Base-by-base conservation (phyloP, 1,284 basidiomycete genomes). In the Marasmius oreades region DNA sequence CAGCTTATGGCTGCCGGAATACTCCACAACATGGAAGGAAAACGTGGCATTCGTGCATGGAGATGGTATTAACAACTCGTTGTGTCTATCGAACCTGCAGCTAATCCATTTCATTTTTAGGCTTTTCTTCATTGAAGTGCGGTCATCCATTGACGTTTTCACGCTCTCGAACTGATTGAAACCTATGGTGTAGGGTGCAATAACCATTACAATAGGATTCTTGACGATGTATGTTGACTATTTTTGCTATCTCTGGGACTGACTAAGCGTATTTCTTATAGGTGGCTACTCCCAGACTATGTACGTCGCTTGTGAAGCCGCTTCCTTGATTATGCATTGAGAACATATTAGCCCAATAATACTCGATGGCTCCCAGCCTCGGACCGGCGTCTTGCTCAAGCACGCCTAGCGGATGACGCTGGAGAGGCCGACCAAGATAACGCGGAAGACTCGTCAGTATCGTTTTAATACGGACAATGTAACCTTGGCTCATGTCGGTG, bases 361-460 rank as follows among this genome's bases (percentile, higher is more conserved):
- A 89, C 88, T 1, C 74, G 78, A 34, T 89, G 88, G 77, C 71
- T 92, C 59, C 70, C 77, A 16, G 69, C 73, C 0, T 73, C 75
- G 6, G 86, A 92, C 63, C 74, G 77, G 14, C 77, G 78, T 7
- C 76, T 92, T 16, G 90, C 88, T 1, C 85, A 87, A 64, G 80
- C 82, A 0, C 81, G 90, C 6, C 77, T 92, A 31, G 78, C 85
- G 0, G 88, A 91, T 66, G 89, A 92, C 65, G 83, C 81, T n/a
- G 87, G 87, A 1, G 86, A 88, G 69, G 82, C 84, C 0, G 86
- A 88, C 60, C 70, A 79, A 59, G 85, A 86, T 62, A 76, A 76
- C 42, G 66, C 67, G 0, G 68, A 78, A 45, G 79, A 83, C 51
- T 79, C 81, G 82, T 85, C 61, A 47, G 81, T 73, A 14, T 39